A percentile compares a stretch with the other conserved stretches of the same genome.
phyloP scores from a whole-genome alignment of 148 eudicot species.

The Silene uniflora region DNA sequence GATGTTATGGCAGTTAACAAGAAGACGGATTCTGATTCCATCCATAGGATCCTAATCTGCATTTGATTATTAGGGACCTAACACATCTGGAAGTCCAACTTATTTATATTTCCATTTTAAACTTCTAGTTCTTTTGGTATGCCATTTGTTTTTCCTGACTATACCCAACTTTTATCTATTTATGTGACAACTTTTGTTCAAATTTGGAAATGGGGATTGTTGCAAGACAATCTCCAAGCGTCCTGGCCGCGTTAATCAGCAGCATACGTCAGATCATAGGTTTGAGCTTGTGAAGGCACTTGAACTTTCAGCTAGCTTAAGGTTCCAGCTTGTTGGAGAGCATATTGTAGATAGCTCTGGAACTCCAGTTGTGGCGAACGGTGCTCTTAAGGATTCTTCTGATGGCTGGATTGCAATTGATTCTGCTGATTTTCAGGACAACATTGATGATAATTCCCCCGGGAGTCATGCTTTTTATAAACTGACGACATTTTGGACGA shows the following conservation, averaged over 20 bases:
- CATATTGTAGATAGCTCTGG: slow-evolving; percentile 27
- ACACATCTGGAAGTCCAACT: no score
- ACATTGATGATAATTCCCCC: slow-evolving; percentile 15
- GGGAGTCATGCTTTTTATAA: neutral
- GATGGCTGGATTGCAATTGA: slow-evolving; percentile 31
- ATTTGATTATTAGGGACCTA: no score
- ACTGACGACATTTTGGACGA: slow-evolving; percentile 11
- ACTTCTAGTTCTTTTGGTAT: no score
- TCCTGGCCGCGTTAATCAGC: slow-evolving; percentile 80
- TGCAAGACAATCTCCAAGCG: slow-evolving; percentile 56
- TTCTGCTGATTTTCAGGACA: slow-evolving; percentile 12
- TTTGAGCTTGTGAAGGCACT: slow-evolving; percentile 37
- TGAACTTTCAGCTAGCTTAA: slow-evolving; percentile 1
- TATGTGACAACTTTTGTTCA: no score
- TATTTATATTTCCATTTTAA: no score
- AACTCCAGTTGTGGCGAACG: slow-evolving; percentile 24
- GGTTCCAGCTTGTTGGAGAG: slow-evolving; percentile 28
- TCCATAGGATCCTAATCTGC: no score
- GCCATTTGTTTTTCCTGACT: no score
- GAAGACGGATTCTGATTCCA: no score
- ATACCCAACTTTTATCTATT: no score
- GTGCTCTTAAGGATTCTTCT: slow-evolving; percentile 29
- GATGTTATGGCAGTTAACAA: no score
- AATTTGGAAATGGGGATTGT: no score
- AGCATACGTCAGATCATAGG: slow-evolving; percentile 61